phyloP scores from a whole-genome alignment of 225 moss, liverwort and hornwort species.

The Pseudisothecium myosuroides region DNA sequence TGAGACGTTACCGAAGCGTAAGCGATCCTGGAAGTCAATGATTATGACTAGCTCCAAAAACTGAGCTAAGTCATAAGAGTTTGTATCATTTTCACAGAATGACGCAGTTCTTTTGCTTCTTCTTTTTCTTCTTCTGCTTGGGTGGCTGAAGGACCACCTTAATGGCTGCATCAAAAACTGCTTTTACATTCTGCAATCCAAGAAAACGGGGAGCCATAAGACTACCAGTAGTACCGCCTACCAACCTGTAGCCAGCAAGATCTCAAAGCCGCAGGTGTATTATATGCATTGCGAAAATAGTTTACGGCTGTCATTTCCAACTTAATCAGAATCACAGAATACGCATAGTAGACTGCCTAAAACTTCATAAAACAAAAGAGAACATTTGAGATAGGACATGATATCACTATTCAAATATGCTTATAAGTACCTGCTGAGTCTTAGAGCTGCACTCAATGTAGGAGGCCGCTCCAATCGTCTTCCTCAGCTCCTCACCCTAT shows the following conservation, averaged over 20 bases:
- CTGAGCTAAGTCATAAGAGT: slow-evolving; percentile 6
- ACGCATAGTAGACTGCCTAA: not conserved
- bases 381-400: not conserved
- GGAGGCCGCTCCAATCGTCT: slow-evolving; percentile 81
- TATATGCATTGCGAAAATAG: not conserved
- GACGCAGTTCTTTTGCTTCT: slow-evolving; percentile 91
- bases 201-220: not conserved
- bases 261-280: not conserved
- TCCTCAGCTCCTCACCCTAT: slow-evolving; percentile 97
- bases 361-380: not conserved
- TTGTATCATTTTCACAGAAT: slow-evolving; percentile 55
- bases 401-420: not conserved
- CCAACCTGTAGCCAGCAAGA: not conserved
- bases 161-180: slow-evolving; percentile 97
- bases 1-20: slow-evolving; percentile 11
- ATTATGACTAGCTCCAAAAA: slow-evolving; percentile 38
- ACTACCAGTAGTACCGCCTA: not conserved
- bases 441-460: slow-evolving; percentile 99
- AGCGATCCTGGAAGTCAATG: slow-evolving; percentile 11
- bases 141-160: slow-evolving; percentile 99
- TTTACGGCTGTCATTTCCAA: not conserved
- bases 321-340: not conserved
- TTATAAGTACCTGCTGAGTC: slow-evolving; percentile 80
- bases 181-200: slow-evolving; percentile 92
- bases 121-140: slow-evolving; percentile 97